phyloP scores from a whole-genome alignment of 768 basidiomycete species.

The Hirschioporus abietinus region DNA sequence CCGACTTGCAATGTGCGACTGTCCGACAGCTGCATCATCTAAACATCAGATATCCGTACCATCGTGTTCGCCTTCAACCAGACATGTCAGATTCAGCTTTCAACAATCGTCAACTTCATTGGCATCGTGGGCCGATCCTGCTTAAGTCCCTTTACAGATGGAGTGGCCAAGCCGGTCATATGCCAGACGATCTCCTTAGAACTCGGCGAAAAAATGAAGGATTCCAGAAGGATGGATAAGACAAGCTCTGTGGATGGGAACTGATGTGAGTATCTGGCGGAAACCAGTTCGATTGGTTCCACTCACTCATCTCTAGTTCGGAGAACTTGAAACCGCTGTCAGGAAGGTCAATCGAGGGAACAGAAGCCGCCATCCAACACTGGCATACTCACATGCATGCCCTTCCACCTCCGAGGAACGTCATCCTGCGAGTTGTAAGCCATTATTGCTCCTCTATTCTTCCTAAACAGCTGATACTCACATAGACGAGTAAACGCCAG shows the following conservation, averaged over 20 bases:
- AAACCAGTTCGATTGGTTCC: not conserved
- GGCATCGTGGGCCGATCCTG: not conserved
- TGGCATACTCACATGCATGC: constrained; percentile 31
- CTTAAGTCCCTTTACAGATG: constrained; percentile 4
- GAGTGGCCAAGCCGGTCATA: constrained; percentile 5
- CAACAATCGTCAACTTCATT: not conserved
- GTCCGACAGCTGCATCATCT: too few species aligned
- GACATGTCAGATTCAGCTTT: not conserved
- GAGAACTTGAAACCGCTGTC: constrained; percentile 47
- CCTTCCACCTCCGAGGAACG: constrained; percentile 29
- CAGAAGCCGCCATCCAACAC: not conserved
- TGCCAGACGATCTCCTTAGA: constrained; percentile 5
- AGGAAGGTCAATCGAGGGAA: not conserved
- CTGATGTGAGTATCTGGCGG: not conserved
- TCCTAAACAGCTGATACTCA: constrained; percentile 14
- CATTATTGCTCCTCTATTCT: not conserved
- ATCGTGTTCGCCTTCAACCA: too few species aligned
- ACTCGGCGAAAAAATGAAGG: constrained; percentile 23
- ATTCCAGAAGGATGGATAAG: constrained; percentile 22
- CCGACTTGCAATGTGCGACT: too few species aligned
- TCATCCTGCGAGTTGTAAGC: constrained; percentile 25
- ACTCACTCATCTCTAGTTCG: constrained; percentile 50
- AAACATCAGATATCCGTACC: too few species aligned
- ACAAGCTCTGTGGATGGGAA: constrained; percentile 23
- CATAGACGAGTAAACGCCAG: constrained; percentile 13